These are phyloP conservation scores for Trametes elegans DNA, from an alignment of 768 basidiomycete species.

Conservation along the genomic window DNA sequence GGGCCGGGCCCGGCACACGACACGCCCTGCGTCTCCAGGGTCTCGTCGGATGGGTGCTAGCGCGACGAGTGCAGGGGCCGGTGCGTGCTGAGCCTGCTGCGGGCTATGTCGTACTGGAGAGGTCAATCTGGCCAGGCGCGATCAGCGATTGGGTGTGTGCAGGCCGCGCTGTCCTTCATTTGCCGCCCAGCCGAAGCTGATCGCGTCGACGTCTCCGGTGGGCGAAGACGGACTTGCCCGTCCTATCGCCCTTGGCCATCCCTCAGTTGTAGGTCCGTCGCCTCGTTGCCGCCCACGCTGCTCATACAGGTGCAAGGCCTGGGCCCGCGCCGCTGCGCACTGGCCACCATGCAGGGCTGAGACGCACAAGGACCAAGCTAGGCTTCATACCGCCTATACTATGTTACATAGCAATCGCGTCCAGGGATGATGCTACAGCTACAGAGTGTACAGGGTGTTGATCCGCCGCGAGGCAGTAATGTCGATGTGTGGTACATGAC, in stretches of 20 bases:
- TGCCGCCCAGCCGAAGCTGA: slow-evolving; percentile 8
- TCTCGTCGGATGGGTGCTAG: not conserved
- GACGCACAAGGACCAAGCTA: not conserved
- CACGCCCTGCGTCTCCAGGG: not conserved
- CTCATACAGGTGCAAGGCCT: not conserved
- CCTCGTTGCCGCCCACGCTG: slow-evolving; percentile 3
- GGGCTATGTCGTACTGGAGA: not conserved
- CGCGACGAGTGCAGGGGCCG: no score
- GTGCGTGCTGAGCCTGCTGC: not conserved
- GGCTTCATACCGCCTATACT: not conserved
- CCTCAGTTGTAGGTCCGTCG: not conserved
- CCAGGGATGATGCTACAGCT: slow-evolving; percentile 7
- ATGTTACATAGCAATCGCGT: slow-evolving; percentile 1
- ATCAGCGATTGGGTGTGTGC: not conserved
- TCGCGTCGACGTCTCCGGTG: slow-evolving; percentile 1
- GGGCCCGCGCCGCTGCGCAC: not conserved
- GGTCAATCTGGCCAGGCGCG: not conserved
- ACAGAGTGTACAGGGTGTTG: not conserved
- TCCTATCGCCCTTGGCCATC: no score
- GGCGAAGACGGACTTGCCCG: not conserved
- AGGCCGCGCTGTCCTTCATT: slow-evolving; percentile 2
- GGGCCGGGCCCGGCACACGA: not conserved
- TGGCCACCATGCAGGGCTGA: no score
- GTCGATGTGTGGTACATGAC: not conserved
- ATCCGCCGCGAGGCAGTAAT: not conserved